Evolutionary conservation across 2,329 filamentous ascomycete genomes (phyloP), one percentile per base, ranked within the genome.

Genomic region (Amauroascus verrucosus): DNA sequence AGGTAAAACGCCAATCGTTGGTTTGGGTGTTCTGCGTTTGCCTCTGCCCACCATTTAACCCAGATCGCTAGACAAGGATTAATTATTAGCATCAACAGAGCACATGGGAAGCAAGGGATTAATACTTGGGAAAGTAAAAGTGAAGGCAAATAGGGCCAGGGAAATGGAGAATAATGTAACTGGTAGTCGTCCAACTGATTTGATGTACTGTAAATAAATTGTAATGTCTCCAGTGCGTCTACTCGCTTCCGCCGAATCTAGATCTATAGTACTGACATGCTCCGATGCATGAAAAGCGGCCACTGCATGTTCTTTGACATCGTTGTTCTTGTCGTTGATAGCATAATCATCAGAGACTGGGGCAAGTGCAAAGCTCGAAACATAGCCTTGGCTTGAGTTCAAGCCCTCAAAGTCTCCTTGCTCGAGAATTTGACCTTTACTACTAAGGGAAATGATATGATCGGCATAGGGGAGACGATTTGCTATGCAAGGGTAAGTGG

Each of bases 391-490:
- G 40, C 60, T 58, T 18, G 59, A 59, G 0, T 63, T 62, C n/a
- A 6, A 63, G 8, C 63, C 57, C n/a, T 63, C 51, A 38, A 63
- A 72, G 3, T 60, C 61, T 2, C 72, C 72, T 56, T 71, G 65
- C 16, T 70, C 66, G 1, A 55, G 51, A 37, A 69, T 57, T 3
- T 49, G 53, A 3, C 68, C 69, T 14, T 63, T 51, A 11, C 30
- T 32, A 3, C 58, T 57, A 5, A 74, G 56, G 7, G 63, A 64
- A 8, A 74, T 61, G n/a, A 74, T 67, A 11, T 70, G 63, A 43
- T 79, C 73, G 18, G 71, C 65, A 49, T 65, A 56, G 14, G 51
- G 60, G 5, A 68, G 63, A 35, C 69, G 44, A 66, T 64, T 68
- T 40, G 67, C 30, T 32, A 32, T 32, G 6, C 6, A 32, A 6